Base-by-base conservation (phyloP, 2,329 filamentous ascomycete species). In the Neofusicoccum sp. region DNA sequence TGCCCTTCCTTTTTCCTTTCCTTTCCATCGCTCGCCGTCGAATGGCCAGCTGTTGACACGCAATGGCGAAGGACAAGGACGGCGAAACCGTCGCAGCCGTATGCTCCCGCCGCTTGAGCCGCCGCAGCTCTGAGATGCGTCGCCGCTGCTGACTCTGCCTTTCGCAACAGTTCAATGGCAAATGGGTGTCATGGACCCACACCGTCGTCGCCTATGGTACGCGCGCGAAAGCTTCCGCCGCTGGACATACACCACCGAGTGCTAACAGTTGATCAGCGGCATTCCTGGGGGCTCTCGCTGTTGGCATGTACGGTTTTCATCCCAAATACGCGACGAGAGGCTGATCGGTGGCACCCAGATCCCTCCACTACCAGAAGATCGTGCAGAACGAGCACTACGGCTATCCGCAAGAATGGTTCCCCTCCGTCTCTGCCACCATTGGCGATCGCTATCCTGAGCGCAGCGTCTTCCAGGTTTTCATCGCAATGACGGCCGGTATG, bases 361-460 rank as follows among this genome's bases (percentile, higher is more conserved):
- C 82, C 60, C 83, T 99, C 51, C 95, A 99, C 78, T 98, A 95
- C 79, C 85, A 89, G 72, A 99, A 99, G 80, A 99, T 99, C 68
- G 95, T 99, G 60, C 83, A 97, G 77, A 99, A 99, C 77, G 92
- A 99, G 77, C 90, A 93, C 79, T 96, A 92, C 76, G 74, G 74
- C 59, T 77, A 75, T 45, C 93, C 93, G 1, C 82, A 96, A 67
- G 93, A 97, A 81, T 97, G 93, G 93, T 96, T 96, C 71, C 93
- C 93, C 62, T 96, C 93, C 44, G 93, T 97, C 24, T 97, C 93
- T 31, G 89, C 95, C 41, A 98, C 95, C 36, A 99, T 99, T 78
- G 95, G 95, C 73, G 95, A 99, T 76, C 87, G 93, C 66, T 98
- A 97, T 71, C 95, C 95, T 58, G 95, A 99, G 78, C 89, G 95